These are phyloP conservation scores for Rickenella mellea DNA, from an alignment of 768 basidiomycete genomes.

Conservation along the genomic window DNA sequence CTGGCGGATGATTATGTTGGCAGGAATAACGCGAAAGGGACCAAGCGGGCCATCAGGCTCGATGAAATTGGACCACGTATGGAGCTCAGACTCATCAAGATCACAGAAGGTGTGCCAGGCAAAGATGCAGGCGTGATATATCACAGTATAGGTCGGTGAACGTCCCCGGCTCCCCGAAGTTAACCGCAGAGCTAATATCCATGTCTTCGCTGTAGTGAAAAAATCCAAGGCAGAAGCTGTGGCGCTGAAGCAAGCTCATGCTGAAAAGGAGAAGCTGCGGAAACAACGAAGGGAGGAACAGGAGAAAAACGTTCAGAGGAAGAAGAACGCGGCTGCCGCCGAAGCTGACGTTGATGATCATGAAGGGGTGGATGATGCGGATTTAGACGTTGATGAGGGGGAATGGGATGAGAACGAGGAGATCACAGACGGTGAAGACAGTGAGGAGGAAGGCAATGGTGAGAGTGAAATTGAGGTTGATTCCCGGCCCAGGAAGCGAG, in stretches of 20 bases:
- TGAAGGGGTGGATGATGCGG: conserved; percentile 30
- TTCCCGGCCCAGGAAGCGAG: conserved; percentile 33
- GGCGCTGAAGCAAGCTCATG: conserved; percentile 63
- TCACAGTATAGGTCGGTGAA: conserved; percentile 79
- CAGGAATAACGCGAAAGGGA: conserved; percentile 85
- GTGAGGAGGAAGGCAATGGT: conserved; percentile 14
- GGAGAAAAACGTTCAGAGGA: conserved; percentile 81
- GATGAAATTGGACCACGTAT: conserved; percentile 94
- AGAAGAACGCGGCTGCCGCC: conserved; percentile 38
- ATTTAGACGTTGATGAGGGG: conserved; percentile 31
- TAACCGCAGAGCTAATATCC: neutral
- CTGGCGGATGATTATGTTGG: conserved; percentile 93
- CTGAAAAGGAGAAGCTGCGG: conserved; percentile 63
- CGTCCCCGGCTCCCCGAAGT: neutral
- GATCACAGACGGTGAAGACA: conserved; percentile 12
- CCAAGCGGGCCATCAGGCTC: conserved; percentile 81
- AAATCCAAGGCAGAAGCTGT: conserved; percentile 73
- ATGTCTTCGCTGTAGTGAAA: conserved; percentile 50
- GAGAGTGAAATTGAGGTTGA: conserved; percentile 18
- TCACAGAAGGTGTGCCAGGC: conserved; percentile 88
- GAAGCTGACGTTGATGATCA: conserved; percentile 23
- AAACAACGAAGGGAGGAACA: conserved; percentile 82
- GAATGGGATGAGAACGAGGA: conserved; percentile 27
- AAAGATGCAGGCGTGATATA: conserved; percentile 90
- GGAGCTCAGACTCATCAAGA: conserved; percentile 89